phyloP scores from a whole-genome alignment of 2,329 filamentous ascomycete species.

The Fusarium liriodendri region DNA sequence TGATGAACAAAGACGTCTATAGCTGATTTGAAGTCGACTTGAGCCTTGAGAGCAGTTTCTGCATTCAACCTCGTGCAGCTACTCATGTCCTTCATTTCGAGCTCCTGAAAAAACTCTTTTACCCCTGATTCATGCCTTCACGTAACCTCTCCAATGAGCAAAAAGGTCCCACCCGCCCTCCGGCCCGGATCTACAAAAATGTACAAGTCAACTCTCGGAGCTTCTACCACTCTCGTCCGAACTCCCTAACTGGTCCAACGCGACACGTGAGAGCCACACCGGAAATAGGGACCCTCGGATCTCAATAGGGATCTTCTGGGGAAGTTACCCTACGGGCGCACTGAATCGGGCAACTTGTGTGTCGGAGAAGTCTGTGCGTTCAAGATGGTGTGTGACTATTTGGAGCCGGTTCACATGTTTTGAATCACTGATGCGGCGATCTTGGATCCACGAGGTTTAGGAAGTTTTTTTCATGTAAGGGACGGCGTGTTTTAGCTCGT shows the following conservation, averaged over 20 bases:
- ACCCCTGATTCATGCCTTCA: not conserved
- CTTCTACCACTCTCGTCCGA: not conserved
- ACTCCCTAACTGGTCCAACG: not conserved
- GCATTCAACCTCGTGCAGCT: not conserved
- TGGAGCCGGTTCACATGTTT: not conserved
- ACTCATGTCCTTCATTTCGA: not conserved
- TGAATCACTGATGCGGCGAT: not conserved
- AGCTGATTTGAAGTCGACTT: not conserved
- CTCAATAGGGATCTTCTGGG: not conserved
- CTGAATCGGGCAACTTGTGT: not conserved
- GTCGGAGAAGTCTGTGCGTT: not conserved
- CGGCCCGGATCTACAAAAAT: not conserved
- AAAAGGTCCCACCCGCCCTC: not conserved
- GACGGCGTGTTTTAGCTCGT: not conserved
- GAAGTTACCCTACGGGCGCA: not conserved
- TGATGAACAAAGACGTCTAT: not conserved
- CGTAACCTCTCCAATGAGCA: not conserved
- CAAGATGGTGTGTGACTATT: not conserved
- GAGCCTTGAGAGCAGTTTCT: too few relatives aligned
- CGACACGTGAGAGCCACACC: not conserved
- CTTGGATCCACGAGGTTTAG: not conserved
- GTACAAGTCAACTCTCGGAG: not conserved
- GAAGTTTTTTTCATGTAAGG: not conserved
- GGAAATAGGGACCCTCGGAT: not conserved
- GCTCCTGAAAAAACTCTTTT: not conserved